Evolutionary conservation across 2,329 filamentous ascomycete species (phyloP), one percentile per base, ranked within the genome.

Genomic region (Colletotrichum incanum): DNA sequence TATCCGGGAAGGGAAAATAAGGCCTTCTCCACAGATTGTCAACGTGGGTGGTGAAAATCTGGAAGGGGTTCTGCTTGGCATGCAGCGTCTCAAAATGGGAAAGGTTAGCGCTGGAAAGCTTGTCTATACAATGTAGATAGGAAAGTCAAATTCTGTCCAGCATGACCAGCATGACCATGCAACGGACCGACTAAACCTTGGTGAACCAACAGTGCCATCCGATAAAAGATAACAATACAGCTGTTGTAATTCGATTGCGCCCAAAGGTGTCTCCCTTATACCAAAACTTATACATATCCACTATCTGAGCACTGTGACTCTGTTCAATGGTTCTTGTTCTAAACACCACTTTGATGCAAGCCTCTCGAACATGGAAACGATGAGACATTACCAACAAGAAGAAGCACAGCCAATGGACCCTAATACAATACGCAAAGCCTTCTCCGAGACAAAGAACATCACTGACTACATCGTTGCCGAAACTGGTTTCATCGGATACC

Each of bases 1-100:
- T 56, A 68, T 86, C 23, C 79, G 62, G 23, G 72, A 79, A 45
- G 82, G 82, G 0, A 79, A 79, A 73, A 31, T 86, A 9, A 82
- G 79, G 76, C 76, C 80, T 1, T 78, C 77, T 34, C 77, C 77
- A 6, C 77, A 83, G 9, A 74, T 76, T 9, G 76, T 80, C 12
- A 79, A 81, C 39, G 72, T 74, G 14, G 76, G 77, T 5, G 77
- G 77, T 0, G 63, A 37, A 5, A 82, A 82, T 1, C 71, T 84
- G 1, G 76, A 81, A 71, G 81, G 81, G 2, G 77, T 83, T n/a
- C 45, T 84, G 37, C 34, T 41, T 47, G 69, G 69, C 16, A 50
- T 72, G 1, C 50, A 72, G 7, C 47, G 65, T 23, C 28, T 72
- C 9, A 52, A 52, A 18, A 28, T 18, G 49, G 49, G 49, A 6